Base-by-base conservation (phyloP, 345 rosid species). In the Camelina hispida region DNA sequence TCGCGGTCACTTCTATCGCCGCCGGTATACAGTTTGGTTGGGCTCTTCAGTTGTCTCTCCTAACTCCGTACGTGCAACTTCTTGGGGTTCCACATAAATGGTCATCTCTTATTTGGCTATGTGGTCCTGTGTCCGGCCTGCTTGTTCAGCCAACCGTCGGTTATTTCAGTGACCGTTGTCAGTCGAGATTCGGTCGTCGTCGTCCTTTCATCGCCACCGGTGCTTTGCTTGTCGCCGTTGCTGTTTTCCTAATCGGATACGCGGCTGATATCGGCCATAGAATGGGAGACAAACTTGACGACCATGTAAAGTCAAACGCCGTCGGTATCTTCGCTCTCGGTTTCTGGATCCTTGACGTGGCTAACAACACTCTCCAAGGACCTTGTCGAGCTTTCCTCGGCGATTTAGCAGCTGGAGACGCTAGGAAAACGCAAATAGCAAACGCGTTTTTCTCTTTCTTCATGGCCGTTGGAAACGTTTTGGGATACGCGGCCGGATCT, bases 11-110 rank as follows among this genome's bases (percentile, higher is more conserved):
- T 1, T 81, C 98, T 1, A 85, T 93, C 2, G 98, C 96, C 0
- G 96, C 97, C 9, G 98, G 98, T 6, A 57, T 93, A 37, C 97
- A 93, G 61, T 93, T 91, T 43, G 97, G 98, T 0, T 93, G 98
- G 98, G 97, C 98, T 0, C 72, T 93, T 0, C 98, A 93, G 58
- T 87, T 91, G 1, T 93, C 97, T 34, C 75, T 93, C 0, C 64
- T 93, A 5, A 93, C 98, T 18, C 98, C 97, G 0, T 93, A 93
- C 63, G 90, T 88, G 2, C 97, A 93, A 62, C 89, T 84, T 16
- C 82, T 93, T 0, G 98, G 98, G 0, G 83, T 93, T 23, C 90
- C 98, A 4, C 98, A 93, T 80, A 80, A 75, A 13, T 89, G 93
- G 94, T 84, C 97, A 1, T 80, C 98, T 9, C 76, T 86, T 72